A percentile compares a stretch with the other conserved stretches of the same genome.
phyloP scores from a whole-genome alignment of 2,329 filamentous ascomycete species.

The Diatrype stigma region DNA sequence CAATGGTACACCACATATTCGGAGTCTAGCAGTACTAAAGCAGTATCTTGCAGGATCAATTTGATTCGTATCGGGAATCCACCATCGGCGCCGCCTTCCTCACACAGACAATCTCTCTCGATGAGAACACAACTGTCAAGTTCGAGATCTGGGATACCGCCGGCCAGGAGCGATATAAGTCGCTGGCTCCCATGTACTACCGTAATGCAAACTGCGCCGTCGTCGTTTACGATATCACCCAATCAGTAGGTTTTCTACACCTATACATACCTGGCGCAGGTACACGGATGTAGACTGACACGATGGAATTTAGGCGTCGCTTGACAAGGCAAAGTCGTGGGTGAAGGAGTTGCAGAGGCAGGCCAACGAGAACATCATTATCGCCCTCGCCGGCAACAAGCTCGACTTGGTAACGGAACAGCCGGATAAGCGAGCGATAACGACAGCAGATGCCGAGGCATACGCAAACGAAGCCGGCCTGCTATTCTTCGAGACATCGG shows the following conservation, averaged over 20 bases:
- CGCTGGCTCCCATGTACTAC: constrained; percentile 98
- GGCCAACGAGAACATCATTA: constrained; percentile 99
- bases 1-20: no score
- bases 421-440: constrained; percentile 91
- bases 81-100: constrained; percentile 98
- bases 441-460: constrained; percentile 84
- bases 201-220: constrained; percentile 98
- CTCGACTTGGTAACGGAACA: constrained; percentile 91
- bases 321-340: constrained; percentile 99
- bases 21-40: no score
- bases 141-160: constrained; percentile 99
- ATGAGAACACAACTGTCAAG: constrained; percentile 97
- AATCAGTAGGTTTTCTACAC: constrained; percentile 66
- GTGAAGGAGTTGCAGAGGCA: constrained; percentile 98
- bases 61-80: constrained; percentile 94
- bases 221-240: constrained; percentile 98
- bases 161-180: constrained; percentile 98
- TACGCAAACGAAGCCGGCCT: constrained; percentile 92
- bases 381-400: constrained; percentile 96
- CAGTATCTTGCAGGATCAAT: constrained; percentile 81
- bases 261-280: not conserved
- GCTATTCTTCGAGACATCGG: constrained; percentile 97
- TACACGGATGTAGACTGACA: constrained; percentile 19
- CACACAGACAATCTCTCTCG: constrained; percentile 96
- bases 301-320: constrained; percentile 64